Evolutionary conservation across 2,329 filamentous ascomycete species (phyloP).

Genomic region (Paecilomyces sp.): DNA sequence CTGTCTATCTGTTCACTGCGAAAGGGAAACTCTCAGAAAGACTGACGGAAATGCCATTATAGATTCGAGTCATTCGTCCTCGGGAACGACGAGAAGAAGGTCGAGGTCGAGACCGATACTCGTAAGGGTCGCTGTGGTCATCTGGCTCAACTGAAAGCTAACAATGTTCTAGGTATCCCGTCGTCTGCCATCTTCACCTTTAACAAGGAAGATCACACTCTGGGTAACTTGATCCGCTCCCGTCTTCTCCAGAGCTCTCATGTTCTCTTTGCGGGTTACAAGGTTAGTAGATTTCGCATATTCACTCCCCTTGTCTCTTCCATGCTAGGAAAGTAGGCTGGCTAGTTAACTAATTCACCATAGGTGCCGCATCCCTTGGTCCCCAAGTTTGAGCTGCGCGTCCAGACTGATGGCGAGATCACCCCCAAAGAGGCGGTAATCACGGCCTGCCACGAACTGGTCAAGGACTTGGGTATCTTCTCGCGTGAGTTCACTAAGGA

Average conservation of each 20-base stretch:
- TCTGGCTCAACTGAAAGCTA: background rate
- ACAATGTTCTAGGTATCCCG: constrained; percentile 60
- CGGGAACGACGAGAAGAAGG: constrained; percentile 83
- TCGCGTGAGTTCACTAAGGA: constrained; percentile 88
- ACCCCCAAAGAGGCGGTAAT: constrained; percentile 85
- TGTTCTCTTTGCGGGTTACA: constrained; percentile 88
- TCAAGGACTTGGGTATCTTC: constrained; percentile 71
- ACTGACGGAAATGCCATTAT: constrained; percentile 7
- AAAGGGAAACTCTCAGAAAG: constrained; percentile 7
- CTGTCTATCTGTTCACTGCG: background rate
- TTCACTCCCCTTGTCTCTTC: background rate
- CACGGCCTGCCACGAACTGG: constrained; percentile 71
- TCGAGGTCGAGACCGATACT: constrained; percentile 79
- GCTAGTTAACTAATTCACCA: background rate
- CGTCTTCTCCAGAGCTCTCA: constrained; percentile 78
- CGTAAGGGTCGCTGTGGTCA: constrained; percentile 52
- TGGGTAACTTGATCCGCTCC: constrained; percentile 81
- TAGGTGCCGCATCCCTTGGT: constrained; percentile 40
- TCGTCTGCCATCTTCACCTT: constrained; percentile 94
- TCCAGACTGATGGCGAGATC: constrained; percentile 85
- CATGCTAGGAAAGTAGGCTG: background rate
- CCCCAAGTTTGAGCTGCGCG: constrained; percentile 61
- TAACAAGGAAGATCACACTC: constrained; percentile 94
- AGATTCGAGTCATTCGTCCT: constrained; percentile 95
- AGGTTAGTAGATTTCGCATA: constrained; percentile 46